These are phyloP conservation scores for Hura crepitans DNA, from an alignment of 441 rosid species.

Conservation along the genomic window DNA sequence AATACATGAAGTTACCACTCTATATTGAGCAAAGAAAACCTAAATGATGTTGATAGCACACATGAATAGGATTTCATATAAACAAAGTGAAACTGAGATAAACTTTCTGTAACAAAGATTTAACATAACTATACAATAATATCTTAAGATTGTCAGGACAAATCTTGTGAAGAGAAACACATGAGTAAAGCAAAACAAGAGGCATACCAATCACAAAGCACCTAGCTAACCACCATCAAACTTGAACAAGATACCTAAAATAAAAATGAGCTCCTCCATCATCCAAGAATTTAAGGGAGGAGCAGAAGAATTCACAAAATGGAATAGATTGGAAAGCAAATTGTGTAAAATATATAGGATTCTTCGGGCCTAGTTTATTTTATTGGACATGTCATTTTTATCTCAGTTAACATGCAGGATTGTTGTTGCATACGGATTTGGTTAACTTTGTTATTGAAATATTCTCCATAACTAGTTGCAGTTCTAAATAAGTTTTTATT, in stretches of 20 bases:
- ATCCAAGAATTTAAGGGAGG: neutral
- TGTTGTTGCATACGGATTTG: neutral
- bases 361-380: too few relatives aligned
- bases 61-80: constrained; percentile 20
- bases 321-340: neutral
- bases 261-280: neutral
- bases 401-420: constrained; percentile 4
- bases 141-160: neutral
- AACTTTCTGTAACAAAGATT: neutral
- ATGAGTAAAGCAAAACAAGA: neutral
- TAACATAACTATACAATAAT: neutral
- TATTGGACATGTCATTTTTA: neutral
- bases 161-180: neutral
- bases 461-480: neutral
- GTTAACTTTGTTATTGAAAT: neutral
- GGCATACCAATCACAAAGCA: neutral
- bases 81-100: neutral
- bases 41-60: constrained; percentile 14
- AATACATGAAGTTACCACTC: constrained; percentile 34
- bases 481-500: neutral
- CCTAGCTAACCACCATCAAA: neutral
- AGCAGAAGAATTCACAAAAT: neutral
- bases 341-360: neutral
- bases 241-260: neutral
- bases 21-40: constrained; percentile 28